Base-by-base conservation (phyloP, 2,329 filamentous ascomycete genomes). In the Alternaria novae-zelandiae region DNA sequence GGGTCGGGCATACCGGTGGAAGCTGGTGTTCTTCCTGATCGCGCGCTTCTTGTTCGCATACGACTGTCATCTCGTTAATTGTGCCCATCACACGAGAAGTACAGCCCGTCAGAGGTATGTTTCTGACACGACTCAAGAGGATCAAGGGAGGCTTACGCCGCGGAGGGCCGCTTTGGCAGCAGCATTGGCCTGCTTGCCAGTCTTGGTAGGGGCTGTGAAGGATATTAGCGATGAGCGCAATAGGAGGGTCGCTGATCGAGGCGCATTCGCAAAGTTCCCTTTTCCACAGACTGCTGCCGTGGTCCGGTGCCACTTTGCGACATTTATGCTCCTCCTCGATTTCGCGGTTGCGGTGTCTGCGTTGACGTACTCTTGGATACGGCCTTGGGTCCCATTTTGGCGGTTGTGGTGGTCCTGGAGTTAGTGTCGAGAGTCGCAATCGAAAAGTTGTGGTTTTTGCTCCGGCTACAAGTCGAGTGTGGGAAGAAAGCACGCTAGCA, bases 121-220 rank as follows among this genome's bases (percentile, higher is more conserved):
- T 82, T 83, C 80, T 84, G 83, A 82, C 80, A 84, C 80, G 80
- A 79, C 79, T 82, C 78, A 74, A 74, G 72, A 76, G 79, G 79
- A 76, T 77, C 76, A 75, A 63, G 73, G 67, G 66, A 65, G 72
- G 70, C 93, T 87, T 94, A 97, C 93, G 84, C 94, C 95, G 87
- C 93, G 93, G 79, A 98, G 91, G 81, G 94, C 92, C 83, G 96
- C 92, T 89, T 99, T 98, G 79, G 96, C 92, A 83, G 96, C 96
- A 82, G 91, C 90, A 80, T 90, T 91, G 86, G 96, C 96, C 89
- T 97, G 90, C 77, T 83, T 83, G 78, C 83, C 84, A 78, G 86
- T 81, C 89, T 96, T 96, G 83, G 86, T 78, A 72, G 82, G 84
- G 72, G 73, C 81, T 83, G 81, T 74, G 61, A 59, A 45, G 53